These are phyloP conservation scores for Cymbopogon flexuosus DNA, from an alignment of 202 grass and related monocot genomes.

Conservation along the genomic window DNA sequence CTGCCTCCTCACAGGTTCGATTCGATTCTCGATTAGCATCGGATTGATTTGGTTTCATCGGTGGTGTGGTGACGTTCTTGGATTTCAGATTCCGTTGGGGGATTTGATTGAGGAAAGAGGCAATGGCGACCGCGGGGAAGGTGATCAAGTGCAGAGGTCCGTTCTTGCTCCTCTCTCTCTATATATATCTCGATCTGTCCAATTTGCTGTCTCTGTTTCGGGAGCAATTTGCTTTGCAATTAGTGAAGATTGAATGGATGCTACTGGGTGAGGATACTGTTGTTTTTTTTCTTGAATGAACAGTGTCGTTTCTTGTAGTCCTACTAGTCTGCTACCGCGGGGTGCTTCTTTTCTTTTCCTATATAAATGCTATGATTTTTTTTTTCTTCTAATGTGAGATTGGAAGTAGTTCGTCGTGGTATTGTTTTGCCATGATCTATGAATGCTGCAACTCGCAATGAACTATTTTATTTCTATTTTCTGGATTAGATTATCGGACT, in stretches of 20 bases:
- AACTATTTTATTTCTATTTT: neutral
- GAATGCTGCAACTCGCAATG: neutral
- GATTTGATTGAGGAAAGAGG: neutral
- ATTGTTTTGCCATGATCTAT: neutral
- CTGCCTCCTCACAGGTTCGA: neutral
- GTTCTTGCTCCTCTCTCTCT: neutral
- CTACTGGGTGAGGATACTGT: neutral
- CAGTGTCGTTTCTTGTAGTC: neutral
- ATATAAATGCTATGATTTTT: no score
- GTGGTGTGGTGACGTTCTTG: neutral
- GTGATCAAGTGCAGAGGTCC: conserved; percentile 93
- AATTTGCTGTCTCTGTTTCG: neutral
- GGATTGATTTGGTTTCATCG: neutral
- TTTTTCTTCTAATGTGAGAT: neutral
- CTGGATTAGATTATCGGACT: no score
- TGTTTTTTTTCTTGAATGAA: no score
- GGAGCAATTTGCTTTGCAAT: neutral
- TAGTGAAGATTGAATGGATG: neutral
- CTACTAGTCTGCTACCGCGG: neutral
- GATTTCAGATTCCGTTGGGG: neutral
- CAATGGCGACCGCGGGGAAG: conserved; percentile 70
- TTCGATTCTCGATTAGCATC: neutral
- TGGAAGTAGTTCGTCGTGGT: neutral
- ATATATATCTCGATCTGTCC: neutral
- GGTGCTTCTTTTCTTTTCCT: neutral